phyloP scores from a whole-genome alignment of 352 stramenopile species.

The Phytophthora multivora region DNA sequence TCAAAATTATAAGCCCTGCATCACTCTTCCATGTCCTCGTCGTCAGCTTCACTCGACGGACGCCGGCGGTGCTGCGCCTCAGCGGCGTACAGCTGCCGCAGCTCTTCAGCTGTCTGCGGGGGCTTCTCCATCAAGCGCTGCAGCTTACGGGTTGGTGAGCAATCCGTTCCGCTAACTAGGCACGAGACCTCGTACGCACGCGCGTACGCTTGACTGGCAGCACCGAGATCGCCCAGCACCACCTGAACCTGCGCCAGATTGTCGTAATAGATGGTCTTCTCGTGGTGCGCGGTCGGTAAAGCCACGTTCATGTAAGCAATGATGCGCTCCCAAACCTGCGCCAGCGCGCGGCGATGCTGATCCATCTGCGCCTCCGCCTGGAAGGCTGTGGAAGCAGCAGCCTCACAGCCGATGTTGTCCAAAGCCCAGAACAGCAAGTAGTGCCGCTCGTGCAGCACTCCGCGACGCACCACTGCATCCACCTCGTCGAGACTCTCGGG shows the following conservation, averaged over 20 bases:
- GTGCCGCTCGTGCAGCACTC: conserved; percentile 66
- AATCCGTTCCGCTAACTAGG: conserved; percentile 63
- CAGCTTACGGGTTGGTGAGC: conserved; percentile 66
- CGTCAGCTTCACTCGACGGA: conserved; percentile 29
- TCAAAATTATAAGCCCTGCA: conserved; percentile 3
- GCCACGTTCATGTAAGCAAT: conserved; percentile 76
- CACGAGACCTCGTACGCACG: conserved; percentile 63
- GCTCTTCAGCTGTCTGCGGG: conserved; percentile 59
- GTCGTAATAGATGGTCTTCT: conserved; percentile 89
- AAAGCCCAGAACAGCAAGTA: conserved; percentile 83
- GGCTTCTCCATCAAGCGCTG: conserved; percentile 63
- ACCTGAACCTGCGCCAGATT: conserved; percentile 79
- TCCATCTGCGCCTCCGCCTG: conserved; percentile 34
- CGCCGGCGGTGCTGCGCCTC: conserved; percentile 47
- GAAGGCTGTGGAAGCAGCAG: conserved; percentile 39
- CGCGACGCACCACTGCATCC: conserved; percentile 46
- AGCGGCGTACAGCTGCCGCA: conserved; percentile 61
- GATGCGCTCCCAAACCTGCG: conserved; percentile 68
- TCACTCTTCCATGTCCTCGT: conserved; percentile 36
- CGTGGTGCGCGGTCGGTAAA: conserved; percentile 66
- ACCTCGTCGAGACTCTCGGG: conserved; percentile 65
- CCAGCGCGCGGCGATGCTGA: conserved; percentile 40
- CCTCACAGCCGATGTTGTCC: conserved; percentile 71
- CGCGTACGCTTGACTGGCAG: conserved; percentile 57
- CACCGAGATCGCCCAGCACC: conserved; percentile 56